phyloP scores from a whole-genome alignment of 805 yeast genomes.

The Candida hungchunana region DNA sequence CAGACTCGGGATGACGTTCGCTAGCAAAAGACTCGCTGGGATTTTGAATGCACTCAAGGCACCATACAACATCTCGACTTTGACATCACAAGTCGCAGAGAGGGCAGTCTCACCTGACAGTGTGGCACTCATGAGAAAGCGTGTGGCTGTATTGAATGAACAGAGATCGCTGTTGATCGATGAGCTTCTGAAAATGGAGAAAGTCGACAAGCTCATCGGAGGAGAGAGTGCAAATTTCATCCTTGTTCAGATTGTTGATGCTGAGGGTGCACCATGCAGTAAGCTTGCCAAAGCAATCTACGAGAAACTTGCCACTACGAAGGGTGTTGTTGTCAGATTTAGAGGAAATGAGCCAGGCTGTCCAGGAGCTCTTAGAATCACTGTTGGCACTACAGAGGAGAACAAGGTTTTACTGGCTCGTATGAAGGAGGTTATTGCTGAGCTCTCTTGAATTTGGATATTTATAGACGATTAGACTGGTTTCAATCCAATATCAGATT shows the following conservation, averaged over 20 bases:
- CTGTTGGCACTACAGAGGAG: conserved; percentile 81
- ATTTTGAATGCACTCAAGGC: conserved; percentile 89
- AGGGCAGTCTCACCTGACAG: conserved; percentile 65
- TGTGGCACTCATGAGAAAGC: conserved; percentile 51
- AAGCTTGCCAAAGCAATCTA: conserved; percentile 65
- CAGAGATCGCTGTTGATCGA: conserved; percentile 55
- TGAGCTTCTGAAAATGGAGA: conserved; percentile 50
- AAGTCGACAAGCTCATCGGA: conserved; percentile 75
- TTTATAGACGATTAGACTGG: not conserved
- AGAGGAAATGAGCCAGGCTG: conserved; percentile 92
- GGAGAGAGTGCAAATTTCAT: conserved; percentile 85
- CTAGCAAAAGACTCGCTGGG: conserved; percentile 53
- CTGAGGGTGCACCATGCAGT: conserved; percentile 60
- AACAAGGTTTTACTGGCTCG: conserved; percentile 53
- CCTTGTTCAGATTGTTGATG: conserved; percentile 64
- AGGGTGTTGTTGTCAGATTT: conserved; percentile 81
- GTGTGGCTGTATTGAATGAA: conserved; percentile 43
- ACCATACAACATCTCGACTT: conserved; percentile 87
- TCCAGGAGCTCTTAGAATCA: conserved; percentile 78
- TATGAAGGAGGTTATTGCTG: conserved; percentile 35
- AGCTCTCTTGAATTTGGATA: conserved; percentile 5
- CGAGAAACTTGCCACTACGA: conserved; percentile 61
- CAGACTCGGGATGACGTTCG: conserved; percentile 78
- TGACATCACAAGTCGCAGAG: conserved; percentile 70
- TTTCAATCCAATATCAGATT: not conserved